A percentile compares a stretch with the other conserved stretches of the same genome.
Conservation (phyloP, 2,329 filamentous ascomycete genomes). For the Chalaropsis ovoidea region DNA sequence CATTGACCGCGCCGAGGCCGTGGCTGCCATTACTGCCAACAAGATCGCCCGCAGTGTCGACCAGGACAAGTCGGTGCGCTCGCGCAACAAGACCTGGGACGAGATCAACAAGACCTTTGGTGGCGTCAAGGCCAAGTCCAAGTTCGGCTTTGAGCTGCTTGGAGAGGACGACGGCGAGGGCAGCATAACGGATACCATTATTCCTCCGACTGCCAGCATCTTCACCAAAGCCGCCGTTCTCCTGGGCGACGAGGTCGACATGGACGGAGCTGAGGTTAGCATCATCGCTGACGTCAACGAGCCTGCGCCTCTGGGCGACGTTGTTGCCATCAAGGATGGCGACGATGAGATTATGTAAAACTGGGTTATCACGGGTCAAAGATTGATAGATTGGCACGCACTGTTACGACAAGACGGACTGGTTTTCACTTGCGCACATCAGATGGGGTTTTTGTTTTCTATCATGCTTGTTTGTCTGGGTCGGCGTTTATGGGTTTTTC, state of each 20-base stretch:
- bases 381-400: background rate
- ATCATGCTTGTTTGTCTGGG: conserved; percentile 13
- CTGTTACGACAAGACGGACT: conserved; percentile 15
- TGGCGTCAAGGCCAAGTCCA: conserved; percentile 27
- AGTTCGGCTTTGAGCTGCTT: conserved; percentile 21
- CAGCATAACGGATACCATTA: background rate
- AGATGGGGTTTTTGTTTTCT: conserved; percentile 1
- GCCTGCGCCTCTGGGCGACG: background rate
- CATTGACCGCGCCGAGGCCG: conserved; percentile 49
- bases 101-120: conserved; percentile 42
- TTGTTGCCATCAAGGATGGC: background rate
- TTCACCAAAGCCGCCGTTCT: conserved; percentile 9
- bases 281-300: conserved; percentile 17
- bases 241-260: conserved; percentile 9
- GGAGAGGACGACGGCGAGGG: conserved; percentile 25
- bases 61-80: conserved; percentile 39
- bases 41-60: conserved; percentile 48
- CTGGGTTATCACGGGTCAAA: background rate
- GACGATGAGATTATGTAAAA: conserved; percentile 22
- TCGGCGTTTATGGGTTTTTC: conserved; percentile 18
- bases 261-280: conserved; percentile 3
- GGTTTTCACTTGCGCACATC: conserved; percentile 5
- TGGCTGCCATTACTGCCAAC: conserved; percentile 48
- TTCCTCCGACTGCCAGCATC: background rate
- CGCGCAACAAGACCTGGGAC: conserved; percentile 47